Evolutionary conservation across 2,329 filamentous ascomycete species (phyloP).

Genomic region (Metarhizium sp.): DNA sequence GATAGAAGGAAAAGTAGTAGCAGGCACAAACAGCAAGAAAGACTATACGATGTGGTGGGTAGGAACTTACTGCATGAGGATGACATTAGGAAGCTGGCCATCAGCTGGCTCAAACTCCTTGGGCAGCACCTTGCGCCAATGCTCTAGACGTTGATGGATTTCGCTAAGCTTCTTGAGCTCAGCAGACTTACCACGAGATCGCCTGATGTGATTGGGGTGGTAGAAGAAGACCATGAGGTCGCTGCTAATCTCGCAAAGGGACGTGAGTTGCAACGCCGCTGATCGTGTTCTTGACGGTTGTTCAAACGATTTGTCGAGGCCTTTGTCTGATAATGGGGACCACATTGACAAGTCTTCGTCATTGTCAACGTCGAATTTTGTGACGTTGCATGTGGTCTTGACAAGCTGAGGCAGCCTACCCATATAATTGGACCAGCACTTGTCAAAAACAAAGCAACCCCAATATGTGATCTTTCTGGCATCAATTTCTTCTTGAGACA

Average conservation of each 20-base stretch:
- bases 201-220: conserved; percentile 60
- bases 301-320: conserved; percentile 59
- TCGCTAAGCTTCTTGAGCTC: conserved; percentile 92
- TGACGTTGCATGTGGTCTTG: conserved; percentile 68
- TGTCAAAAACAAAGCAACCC: conserved; percentile 98
- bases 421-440: conserved; percentile 97
- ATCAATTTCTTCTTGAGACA: conserved; percentile 79
- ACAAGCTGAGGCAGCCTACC: conserved; percentile 83
- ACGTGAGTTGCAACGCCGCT: conserved; percentile 70
- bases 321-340: conserved; percentile 81
- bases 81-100: conserved; percentile 76
- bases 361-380: conserved; percentile 85
- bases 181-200: conserved; percentile 61
- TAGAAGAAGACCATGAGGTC: conserved; percentile 88
- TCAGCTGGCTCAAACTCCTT: conserved; percentile 84
- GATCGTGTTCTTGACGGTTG: conserved; percentile 80
- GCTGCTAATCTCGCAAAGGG: conserved; percentile 85
- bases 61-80: conserved; percentile 67
- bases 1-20: neutral
- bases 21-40: neutral
- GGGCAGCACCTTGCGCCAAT: conserved; percentile 78
- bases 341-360: conserved; percentile 78
- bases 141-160: conserved; percentile 79
- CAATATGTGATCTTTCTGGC: conserved; percentile 88
- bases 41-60: no score